Percentiles rank a stretch among this genome's conserved stretches.
These are phyloP conservation scores for Dioscorea zingiberensis DNA, from an alignment of 106 monocot species.

Conservation along the genomic window DNA sequence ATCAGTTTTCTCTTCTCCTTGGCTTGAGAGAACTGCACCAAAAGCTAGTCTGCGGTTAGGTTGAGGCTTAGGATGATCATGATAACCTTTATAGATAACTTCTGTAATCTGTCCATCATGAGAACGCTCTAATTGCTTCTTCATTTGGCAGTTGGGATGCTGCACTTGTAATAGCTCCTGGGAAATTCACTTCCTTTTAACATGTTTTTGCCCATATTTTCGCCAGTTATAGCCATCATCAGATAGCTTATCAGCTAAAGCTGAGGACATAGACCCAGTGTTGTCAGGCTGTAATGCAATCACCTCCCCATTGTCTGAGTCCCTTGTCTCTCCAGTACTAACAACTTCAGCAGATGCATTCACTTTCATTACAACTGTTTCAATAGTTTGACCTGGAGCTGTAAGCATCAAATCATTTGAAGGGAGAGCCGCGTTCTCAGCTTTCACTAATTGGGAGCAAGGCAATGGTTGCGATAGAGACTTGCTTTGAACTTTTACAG, in stretches of 20 bases:
- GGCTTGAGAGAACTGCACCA: slow-evolving; percentile 39
- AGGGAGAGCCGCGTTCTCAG: slow-evolving; percentile 18
- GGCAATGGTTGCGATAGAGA: slow-evolving; percentile 10
- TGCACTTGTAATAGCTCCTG: slow-evolving; percentile 94
- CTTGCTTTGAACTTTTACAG: slow-evolving; percentile 25
- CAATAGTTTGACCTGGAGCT: slow-evolving; percentile 23
- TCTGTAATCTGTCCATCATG: slow-evolving; percentile 92
- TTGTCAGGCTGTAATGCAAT: slow-evolving; percentile 23
- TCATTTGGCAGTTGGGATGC: slow-evolving; percentile 92
- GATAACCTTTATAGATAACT: slow-evolving; percentile 68
- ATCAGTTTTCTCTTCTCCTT: slow-evolving; percentile 54
- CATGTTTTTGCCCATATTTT: slow-evolving; percentile 98
- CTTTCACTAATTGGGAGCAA: slow-evolving; percentile 16
- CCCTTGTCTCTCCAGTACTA: slow-evolving; percentile 24
- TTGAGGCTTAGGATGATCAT: slow-evolving; percentile 94
- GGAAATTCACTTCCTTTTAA: slow-evolving; percentile 98
- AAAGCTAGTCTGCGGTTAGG: slow-evolving; percentile 52
- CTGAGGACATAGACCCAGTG: slow-evolving; percentile 20
- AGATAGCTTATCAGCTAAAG: slow-evolving; percentile 39
- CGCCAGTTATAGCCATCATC: slow-evolving; percentile 99
- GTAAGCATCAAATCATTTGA: slow-evolving; percentile 22
- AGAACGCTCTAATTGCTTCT: slow-evolving; percentile 90
- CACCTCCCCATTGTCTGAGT: slow-evolving; percentile 14
- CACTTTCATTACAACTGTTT: slow-evolving; percentile 1
- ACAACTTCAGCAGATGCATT: slow-evolving; percentile 19